phyloP scores from a whole-genome alignment of 352 stramenopile species.

The Peronospora destructor region DNA sequence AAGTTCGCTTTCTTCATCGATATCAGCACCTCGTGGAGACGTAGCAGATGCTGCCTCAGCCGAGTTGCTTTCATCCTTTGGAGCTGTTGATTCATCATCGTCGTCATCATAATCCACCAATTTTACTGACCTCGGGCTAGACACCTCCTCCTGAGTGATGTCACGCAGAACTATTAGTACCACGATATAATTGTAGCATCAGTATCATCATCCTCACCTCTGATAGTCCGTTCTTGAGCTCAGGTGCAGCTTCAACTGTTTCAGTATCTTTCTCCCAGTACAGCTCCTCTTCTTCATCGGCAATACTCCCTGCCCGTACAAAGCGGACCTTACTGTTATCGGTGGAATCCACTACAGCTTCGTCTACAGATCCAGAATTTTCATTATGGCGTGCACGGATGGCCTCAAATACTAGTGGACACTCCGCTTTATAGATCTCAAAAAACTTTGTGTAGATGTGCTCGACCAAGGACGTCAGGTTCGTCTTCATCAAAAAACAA shows the following conservation, averaged over 20 bases:
- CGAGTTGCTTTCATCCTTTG: constrained; percentile 34
- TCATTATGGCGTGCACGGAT: constrained; percentile 55
- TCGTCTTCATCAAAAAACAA: constrained; percentile 33
- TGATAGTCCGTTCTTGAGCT: constrained; percentile 35
- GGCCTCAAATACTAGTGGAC: constrained; percentile 64
- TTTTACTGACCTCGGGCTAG: constrained; percentile 40
- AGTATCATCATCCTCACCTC: constrained; percentile 30
- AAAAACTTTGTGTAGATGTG: constrained; percentile 81
- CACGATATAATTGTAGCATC: neutral
- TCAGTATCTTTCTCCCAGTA: constrained; percentile 78
- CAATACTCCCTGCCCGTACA: constrained; percentile 41
- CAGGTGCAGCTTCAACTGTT: constrained; percentile 27
- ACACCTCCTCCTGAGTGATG: constrained; percentile 34
- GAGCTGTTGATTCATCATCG: constrained; percentile 34
- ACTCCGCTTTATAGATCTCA: constrained; percentile 59
- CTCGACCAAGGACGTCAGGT: constrained; percentile 62
- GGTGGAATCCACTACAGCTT: constrained; percentile 11
- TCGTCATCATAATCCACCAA: constrained; percentile 60
- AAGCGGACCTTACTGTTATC: constrained; percentile 43
- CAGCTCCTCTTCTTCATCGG: constrained; percentile 64
- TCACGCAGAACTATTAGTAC: constrained; percentile 4
- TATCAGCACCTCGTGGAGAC: constrained; percentile 16
- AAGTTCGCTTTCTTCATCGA: constrained; percentile 39
- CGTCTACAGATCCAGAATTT: constrained; percentile 28
- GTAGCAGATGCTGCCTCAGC: constrained; percentile 5